A percentile compares a stretch with the other conserved stretches of the same genome.
Conservation (phyloP, 257 asterid species). For the Misopates orontium region DNA sequence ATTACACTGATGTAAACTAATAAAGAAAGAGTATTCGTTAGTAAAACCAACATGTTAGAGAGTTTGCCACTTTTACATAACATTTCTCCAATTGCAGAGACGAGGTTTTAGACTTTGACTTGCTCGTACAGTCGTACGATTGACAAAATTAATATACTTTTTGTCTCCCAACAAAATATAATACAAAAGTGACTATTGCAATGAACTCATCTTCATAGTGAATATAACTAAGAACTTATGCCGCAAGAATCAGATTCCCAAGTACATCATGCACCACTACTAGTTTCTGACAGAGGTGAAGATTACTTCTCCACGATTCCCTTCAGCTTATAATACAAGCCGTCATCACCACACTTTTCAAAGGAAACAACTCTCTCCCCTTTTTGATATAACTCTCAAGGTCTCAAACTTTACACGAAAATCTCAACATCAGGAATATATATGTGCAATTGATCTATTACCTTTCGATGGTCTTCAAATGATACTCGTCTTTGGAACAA, state of each 20-base stretch:
- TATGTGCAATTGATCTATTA: slow-evolving; percentile 6
- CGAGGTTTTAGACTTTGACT: too few species aligned
- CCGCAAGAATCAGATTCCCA: slow-evolving; percentile 53
- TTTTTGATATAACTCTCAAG: not conserved
- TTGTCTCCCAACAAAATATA: too few species aligned
- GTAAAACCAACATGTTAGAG: too few species aligned
- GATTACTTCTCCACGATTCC: slow-evolving; percentile 20
- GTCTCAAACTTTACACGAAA: not conserved
- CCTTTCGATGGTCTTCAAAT: slow-evolving; percentile 12
- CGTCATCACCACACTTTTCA: not conserved
- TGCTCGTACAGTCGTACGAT: too few species aligned
- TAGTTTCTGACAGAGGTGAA: not conserved
- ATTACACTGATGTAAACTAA: too few species aligned
- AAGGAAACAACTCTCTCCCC: not conserved
- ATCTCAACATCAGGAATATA: not conserved
- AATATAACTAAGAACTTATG: slow-evolving; percentile 18
- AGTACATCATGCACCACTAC: slow-evolving; percentile 32
- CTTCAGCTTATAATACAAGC: slow-evolving; percentile 15
- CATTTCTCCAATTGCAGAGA: too few species aligned
- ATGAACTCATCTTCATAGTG: too few species aligned
- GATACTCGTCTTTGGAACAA: not conserved
- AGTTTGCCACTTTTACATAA: too few species aligned
- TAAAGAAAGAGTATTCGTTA: too few species aligned
- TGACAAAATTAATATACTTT: too few species aligned
- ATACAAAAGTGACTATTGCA: too few species aligned